Evolutionary conservation across 2,329 filamentous ascomycete genomes (phyloP).

Genomic region (Dactylonectria macrodidyma): DNA sequence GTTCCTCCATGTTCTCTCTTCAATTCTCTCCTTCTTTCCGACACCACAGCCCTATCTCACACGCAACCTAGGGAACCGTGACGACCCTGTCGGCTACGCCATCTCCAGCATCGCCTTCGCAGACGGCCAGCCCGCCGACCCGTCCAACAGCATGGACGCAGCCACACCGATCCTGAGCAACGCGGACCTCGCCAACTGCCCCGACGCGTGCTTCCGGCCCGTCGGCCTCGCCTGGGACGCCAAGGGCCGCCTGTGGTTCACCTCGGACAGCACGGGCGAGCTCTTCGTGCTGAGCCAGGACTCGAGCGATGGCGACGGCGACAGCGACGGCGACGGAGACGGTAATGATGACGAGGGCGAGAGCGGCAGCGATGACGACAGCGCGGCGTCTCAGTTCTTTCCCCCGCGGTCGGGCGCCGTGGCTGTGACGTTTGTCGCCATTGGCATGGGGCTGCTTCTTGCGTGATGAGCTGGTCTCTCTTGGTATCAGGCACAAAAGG

Average conservation of each 20-base stretch:
- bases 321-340: background rate
- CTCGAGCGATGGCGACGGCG: constrained; percentile 11
- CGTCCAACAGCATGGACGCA: constrained; percentile 61
- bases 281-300: constrained; percentile 67
- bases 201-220: constrained; percentile 73
- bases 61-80: constrained; percentile 56
- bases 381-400: constrained; percentile 39
- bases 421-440: constrained; percentile 48
- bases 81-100: constrained; percentile 62
- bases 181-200: constrained; percentile 66
- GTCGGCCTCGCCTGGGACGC: constrained; percentile 69
- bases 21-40: background rate
- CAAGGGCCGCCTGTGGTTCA: constrained; percentile 72
- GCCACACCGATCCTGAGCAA: constrained; percentile 70
- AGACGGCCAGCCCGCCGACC: constrained; percentile 58
- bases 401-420: constrained; percentile 38
- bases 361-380: constrained; percentile 36
- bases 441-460: constrained; percentile 49
- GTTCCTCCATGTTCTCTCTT: constrained; percentile 34
- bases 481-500: background rate
- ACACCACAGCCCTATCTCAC: constrained; percentile 11
- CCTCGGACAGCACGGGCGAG: constrained; percentile 75
- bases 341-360: constrained; percentile 17
- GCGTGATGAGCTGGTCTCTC: constrained; percentile 33
- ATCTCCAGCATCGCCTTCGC: constrained; percentile 59